phyloP scores from a whole-genome alignment of 1,139 yeast species.

The Candida sp. region DNA sequence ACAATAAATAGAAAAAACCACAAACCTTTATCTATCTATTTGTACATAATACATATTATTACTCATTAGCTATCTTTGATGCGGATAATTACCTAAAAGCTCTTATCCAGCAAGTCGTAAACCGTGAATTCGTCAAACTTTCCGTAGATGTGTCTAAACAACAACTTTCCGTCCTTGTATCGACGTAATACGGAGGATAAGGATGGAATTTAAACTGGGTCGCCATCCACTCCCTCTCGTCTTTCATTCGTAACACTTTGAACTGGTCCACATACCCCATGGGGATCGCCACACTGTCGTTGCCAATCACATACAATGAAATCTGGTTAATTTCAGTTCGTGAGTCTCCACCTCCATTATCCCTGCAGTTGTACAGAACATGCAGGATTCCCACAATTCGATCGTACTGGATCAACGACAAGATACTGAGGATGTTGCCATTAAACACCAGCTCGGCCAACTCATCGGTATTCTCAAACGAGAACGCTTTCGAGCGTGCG shows the following conservation, averaged over 20 bases:
- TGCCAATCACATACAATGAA: background rate
- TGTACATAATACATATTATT: no score
- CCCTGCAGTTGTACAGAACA: background rate
- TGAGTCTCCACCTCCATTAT: background rate
- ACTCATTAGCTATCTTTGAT: background rate
- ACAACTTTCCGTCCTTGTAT: background rate
- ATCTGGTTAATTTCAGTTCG: background rate
- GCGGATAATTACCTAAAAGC: background rate
- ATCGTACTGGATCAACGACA: background rate
- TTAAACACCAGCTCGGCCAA: background rate
- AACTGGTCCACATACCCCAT: background rate
- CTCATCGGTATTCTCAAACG: slow-evolving; percentile 1
- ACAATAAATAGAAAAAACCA: background rate
- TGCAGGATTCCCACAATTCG: background rate
- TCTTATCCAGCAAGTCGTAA: background rate
- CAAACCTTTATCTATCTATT: no score
- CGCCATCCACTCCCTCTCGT: background rate
- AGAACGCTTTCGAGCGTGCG: background rate
- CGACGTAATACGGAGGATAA: background rate
- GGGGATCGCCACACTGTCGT: background rate
- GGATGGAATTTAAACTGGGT: background rate
- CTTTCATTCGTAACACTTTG: background rate
- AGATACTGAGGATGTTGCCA: background rate
- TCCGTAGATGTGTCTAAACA: background rate
- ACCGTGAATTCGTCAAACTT: background rate